Percentiles rank a stretch among this genome's conserved stretches.
phyloP scores from a whole-genome alignment of 768 basidiomycete genomes.

The Boletus reticuloceps region DNA sequence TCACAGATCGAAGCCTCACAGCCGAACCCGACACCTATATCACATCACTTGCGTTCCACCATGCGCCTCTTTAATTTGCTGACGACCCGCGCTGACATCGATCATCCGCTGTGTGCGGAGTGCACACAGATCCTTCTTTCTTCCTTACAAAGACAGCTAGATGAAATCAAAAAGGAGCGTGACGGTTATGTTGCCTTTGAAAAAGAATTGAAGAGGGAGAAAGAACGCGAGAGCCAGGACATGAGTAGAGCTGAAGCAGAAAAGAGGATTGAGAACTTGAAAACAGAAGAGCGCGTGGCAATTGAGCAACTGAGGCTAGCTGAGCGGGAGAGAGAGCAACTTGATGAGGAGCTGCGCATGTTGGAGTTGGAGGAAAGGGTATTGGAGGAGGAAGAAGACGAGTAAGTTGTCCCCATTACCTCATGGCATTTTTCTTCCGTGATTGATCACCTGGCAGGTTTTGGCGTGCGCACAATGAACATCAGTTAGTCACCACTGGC shows the following conservation, averaged over 20 bases:
- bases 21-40: conserved; percentile 68
- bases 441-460: conserved; percentile 49
- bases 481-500: conserved; percentile 60
- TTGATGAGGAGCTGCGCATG: conserved; percentile 67
- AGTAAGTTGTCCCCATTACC: conserved; percentile 47
- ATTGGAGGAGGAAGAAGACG: conserved; percentile 80
- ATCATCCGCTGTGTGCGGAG: conserved; percentile 93
- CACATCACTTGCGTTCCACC: conserved; percentile 75
- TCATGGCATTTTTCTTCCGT: neutral
- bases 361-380: conserved; percentile 76
- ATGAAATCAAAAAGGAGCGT: conserved; percentile 87
- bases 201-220: conserved; percentile 79
- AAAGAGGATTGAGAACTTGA: conserved; percentile 70
- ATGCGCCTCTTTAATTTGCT: conserved; percentile 73
- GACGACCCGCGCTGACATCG: conserved; percentile 74
- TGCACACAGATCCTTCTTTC: conserved; percentile 83
- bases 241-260: conserved; percentile 63
- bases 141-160: conserved; percentile 74
- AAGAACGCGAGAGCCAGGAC: conserved; percentile 65
- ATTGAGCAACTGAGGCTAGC: conserved; percentile 73
- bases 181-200: conserved; percentile 95
- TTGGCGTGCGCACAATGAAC: conserved; percentile 77
- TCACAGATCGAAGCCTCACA: conserved; percentile 49
- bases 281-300: conserved; percentile 62
- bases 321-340: conserved; percentile 71